A percentile compares a stretch with the other conserved stretches of the same genome.
These are phyloP conservation scores for Kwoniella mangroviensis DNA, from an alignment of 768 basidiomycete genomes.

Conservation along the genomic window DNA sequence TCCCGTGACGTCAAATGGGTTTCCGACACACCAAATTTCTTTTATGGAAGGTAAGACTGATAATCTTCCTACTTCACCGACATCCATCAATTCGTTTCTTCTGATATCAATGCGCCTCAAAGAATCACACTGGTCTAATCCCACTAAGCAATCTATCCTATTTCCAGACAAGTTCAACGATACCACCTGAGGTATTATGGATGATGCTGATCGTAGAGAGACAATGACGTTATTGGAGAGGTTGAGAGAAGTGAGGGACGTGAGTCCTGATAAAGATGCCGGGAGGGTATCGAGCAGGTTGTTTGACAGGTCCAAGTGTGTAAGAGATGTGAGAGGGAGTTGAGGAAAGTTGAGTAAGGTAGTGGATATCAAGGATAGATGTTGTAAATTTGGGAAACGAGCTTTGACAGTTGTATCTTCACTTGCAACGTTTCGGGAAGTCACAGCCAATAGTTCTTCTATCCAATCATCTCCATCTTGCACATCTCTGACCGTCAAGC, in stretches of 20 bases:
- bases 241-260: constrained; percentile 86
- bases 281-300: constrained; percentile 91
- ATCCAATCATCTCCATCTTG: constrained; percentile 57
- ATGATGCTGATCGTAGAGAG: constrained; percentile 87
- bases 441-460: constrained; percentile 41
- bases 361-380: constrained; percentile 45
- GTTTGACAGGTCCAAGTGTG: constrained; percentile 84
- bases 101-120: constrained; percentile 86
- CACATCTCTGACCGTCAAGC: constrained; percentile 53
- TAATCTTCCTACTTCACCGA: constrained; percentile 80
- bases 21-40: constrained; percentile 78
- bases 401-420: not conserved
- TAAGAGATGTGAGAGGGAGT: constrained; percentile 61
- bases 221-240: constrained; percentile 98
- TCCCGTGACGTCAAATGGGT: constrained; percentile 68
- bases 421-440: not conserved
- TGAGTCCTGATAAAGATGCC: constrained; percentile 71
- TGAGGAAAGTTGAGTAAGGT: constrained; percentile 44
- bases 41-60: constrained; percentile 76
- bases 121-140: constrained; percentile 83
- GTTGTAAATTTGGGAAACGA: constrained; percentile 42
- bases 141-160: constrained; percentile 91
- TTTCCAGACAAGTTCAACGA: constrained; percentile 81
- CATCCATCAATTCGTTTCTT: constrained; percentile 77
- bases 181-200: constrained; percentile 75